Evolutionary conservation across 192 early-diverging fungal genomes (phyloP), one percentile per base, ranked within the genome.

Genomic region (Linnemannia exigua): DNA sequence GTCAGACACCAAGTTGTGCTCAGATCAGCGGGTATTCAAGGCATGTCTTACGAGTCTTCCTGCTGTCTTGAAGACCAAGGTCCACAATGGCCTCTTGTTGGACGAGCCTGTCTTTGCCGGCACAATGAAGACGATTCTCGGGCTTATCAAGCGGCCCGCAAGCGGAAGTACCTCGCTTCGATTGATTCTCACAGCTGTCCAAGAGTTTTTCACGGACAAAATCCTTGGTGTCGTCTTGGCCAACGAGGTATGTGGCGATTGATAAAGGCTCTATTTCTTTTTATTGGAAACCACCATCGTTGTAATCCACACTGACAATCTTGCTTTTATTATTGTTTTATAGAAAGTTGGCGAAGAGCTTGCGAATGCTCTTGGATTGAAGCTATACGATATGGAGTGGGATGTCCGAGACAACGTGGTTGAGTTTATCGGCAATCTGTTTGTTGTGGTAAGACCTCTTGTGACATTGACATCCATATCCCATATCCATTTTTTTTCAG

Each of bases 391-490:
- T 72, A 76, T 70, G 31, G 87, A 89, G 48, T 91, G 91, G 89
- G 89, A 92, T 83, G 80, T 91, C 20, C 90, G 91, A 19, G 90
- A 91, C 70, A 88, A 88, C 20, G 87, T 80, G 20, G 67, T 92
- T 35, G 87, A 90, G 73, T 92, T 89, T 66, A 87, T 91, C 70
- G 90, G 88, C 31, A 52, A 51, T 52, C 80, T 92, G n/a, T 91
- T 90, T 82, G 79, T 81, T 5, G 25, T 52, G 31, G 80, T 88
- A 72, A 74, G 79, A 54, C 38, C 70, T 3, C 3, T 16, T 25
- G 33, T 52, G 36, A 22, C 19, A 14, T 78, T 19, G 20, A 72
- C 41, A 44, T 52, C 19, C 25, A n/a, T 17, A 20, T 25, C 46
- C 22, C 16, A 9, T 46, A n/a, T n/a, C n/a, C n/a, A n/a, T n/a